A percentile compares a stretch with the other conserved stretches of the same genome.
Evolutionary conservation across 768 basidiomycete genomes (phyloP).

Genomic region (Lactarius tabidus): DNA sequence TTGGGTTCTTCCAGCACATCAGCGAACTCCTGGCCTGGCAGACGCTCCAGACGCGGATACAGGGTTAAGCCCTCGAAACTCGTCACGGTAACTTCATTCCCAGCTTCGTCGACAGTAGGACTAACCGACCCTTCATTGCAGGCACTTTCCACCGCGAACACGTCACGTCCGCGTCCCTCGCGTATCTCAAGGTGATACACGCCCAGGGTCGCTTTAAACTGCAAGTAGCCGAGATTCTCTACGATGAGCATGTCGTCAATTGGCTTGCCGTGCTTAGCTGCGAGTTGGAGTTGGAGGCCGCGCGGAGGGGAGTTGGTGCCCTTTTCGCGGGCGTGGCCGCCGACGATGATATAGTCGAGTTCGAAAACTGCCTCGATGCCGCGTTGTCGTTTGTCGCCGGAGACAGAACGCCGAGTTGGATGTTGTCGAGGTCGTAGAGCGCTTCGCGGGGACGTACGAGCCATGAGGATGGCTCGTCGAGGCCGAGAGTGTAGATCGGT

Average conservation of each 20-base stretch:
- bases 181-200: constrained; percentile 81
- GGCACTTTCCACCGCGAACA: constrained; percentile 79
- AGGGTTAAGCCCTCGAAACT: constrained; percentile 89
- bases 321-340: constrained; percentile 87
- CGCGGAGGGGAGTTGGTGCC: constrained; percentile 67
- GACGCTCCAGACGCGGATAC: constrained; percentile 71
- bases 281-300: constrained; percentile 86
- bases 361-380: too few species aligned
- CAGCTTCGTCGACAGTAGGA: constrained; percentile 58
- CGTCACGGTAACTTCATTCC: constrained; percentile 73
- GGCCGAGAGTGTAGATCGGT: constrained; percentile 89
- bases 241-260: constrained; percentile 90
- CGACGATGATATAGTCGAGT: constrained; percentile 91
- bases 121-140: constrained; percentile 91
- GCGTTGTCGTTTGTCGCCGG: too few species aligned
- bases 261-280: constrained; percentile 37
- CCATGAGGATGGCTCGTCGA: constrained; percentile 92
- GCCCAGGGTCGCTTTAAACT: constrained; percentile 92
- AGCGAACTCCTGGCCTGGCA: constrained; percentile 70
- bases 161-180: constrained; percentile 60
- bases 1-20: constrained; percentile 63
- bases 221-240: constrained; percentile 92
- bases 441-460: constrained; percentile 87
- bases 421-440: constrained; percentile 83
- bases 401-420: too few species aligned